Base-by-base conservation (phyloP, 2,329 filamentous ascomycete species). In the Apiospora kogelbergensis region DNA sequence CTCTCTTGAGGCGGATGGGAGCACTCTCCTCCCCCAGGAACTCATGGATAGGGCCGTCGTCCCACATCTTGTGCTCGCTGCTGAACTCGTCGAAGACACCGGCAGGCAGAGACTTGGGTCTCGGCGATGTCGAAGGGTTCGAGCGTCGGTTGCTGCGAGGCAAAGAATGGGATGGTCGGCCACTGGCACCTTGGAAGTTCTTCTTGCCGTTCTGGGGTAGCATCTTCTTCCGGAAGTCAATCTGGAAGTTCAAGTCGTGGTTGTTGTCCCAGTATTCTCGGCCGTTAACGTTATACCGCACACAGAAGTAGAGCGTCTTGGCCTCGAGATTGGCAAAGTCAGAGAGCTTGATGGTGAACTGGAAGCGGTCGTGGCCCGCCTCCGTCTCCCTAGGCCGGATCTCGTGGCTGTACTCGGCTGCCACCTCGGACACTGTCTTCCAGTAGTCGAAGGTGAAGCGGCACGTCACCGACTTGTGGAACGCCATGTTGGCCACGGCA, bases 191-290 rank as follows among this genome's bases (percentile, higher is more conserved):
- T 71, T 86, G 82, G 37, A 83, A 79, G 68, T 82, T 82, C 70
- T 84, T 84, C 83, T 89, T 90, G 72, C 86, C 86, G 66, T 85
- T 89, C 75, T 86, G 86, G 22, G 87, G 83, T 70, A 92, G 87
- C 73, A 87, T 81, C 82, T 93, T 94, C 86, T 95, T 97, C 72
- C 86, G 85, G 83, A 99, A 99, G 79, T 97, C 94, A 68, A 98
- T 89, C 80, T 98, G 95, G 82, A 96, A 99, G 82, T 99, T 98
- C 80, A 89, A 88, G 40, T 85, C 84, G 74, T 85, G 84, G 79
- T 99, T 99, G 86, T 95, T 99, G 81, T 99, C 96, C 96, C 96
- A 99, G 80, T 90, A 93, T 75, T 98, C 95, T 71, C 91, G 87
- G 22, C 94, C 93, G 71, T 91, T 90, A 69, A 97, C 94, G 46